These are phyloP conservation scores for Spinellus fusiger DNA, from an alignment of 192 early-diverging fungal genomes.

Conservation along the genomic window DNA sequence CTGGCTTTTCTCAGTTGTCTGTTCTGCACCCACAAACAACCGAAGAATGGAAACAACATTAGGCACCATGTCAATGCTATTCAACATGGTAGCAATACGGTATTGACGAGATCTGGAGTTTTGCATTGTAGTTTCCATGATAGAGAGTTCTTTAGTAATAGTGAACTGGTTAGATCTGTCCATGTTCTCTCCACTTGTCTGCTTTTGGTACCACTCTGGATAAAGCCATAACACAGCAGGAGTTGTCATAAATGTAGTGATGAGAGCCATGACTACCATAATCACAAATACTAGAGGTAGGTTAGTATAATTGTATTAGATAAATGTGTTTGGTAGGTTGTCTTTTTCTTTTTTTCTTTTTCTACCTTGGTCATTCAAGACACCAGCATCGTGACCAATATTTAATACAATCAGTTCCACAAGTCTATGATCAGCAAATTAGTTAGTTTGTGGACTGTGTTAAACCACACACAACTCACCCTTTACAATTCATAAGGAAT, in stretches of 20 bases:
- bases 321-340: background rate
- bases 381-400: conserved; percentile 78
- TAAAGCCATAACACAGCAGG: conserved; percentile 74
- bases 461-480: conserved; percentile 26
- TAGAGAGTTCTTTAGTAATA: background rate
- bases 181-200: background rate
- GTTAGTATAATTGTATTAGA: background rate
- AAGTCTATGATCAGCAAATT: conserved; percentile 39
- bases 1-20: background rate
- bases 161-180: background rate
- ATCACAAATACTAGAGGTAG: conserved; percentile 38
- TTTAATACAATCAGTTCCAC: conserved; percentile 96
- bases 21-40: conserved; percentile 5
- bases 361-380: conserved; percentile 60
- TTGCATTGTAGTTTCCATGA: background rate
- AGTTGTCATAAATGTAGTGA: conserved; percentile 85
- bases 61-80: conserved; percentile 58
- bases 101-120: background rate
- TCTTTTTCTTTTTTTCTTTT: background rate
- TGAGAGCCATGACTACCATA: conserved; percentile 38
- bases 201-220: conserved; percentile 57
- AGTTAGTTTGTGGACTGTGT: background rate
- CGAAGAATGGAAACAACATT: conserved; percentile 65
- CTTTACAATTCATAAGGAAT: conserved; percentile 93
- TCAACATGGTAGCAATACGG: conserved; percentile 52